phyloP scores from a whole-genome alignment of 768 basidiomycete species.

The Mycena kentingensis region DNA sequence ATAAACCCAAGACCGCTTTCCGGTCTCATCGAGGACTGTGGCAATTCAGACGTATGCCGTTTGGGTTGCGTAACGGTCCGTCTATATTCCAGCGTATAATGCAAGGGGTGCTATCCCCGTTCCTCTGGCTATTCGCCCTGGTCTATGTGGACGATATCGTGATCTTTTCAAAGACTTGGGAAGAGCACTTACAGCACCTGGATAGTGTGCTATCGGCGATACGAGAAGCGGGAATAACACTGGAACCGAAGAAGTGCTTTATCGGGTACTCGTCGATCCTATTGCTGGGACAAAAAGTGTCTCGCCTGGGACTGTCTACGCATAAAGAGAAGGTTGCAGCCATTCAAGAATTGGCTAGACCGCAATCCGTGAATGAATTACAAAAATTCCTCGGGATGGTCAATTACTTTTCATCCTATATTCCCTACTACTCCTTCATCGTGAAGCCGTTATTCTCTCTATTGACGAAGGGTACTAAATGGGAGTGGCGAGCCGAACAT shows the following conservation, averaged over 20 bases:
- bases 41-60: slow-evolving; percentile 36
- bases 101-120: too few relatives aligned
- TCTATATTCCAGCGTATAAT: too few relatives aligned
- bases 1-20: slow-evolving; percentile 32
- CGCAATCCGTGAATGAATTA: slow-evolving; percentile 17
- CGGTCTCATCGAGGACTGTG: slow-evolving; percentile 30
- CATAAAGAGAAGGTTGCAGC: too few relatives aligned
- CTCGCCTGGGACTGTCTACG: too few relatives aligned
- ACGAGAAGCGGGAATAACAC: slow-evolving; percentile 21
- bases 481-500: not conserved
- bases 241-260: slow-evolving; percentile 30
- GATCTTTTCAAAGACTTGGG: too few relatives aligned
- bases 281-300: too few relatives aligned
- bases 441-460: slow-evolving; percentile 4
- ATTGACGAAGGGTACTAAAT: not conserved
- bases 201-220: slow-evolving; percentile 23
- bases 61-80: too few relatives aligned
- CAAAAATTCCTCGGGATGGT: slow-evolving; percentile 31
- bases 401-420: slow-evolving; percentile 31
- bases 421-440: slow-evolving; percentile 29
- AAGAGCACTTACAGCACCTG: too few relatives aligned
- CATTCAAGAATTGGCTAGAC: slow-evolving; percentile 22
- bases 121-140: too few relatives aligned
- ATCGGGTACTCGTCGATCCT: too few relatives aligned
- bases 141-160: too few relatives aligned